Conservation (phyloP, 2,329 filamentous ascomycete genomes). For the Grosmannia penicillata region DNA sequence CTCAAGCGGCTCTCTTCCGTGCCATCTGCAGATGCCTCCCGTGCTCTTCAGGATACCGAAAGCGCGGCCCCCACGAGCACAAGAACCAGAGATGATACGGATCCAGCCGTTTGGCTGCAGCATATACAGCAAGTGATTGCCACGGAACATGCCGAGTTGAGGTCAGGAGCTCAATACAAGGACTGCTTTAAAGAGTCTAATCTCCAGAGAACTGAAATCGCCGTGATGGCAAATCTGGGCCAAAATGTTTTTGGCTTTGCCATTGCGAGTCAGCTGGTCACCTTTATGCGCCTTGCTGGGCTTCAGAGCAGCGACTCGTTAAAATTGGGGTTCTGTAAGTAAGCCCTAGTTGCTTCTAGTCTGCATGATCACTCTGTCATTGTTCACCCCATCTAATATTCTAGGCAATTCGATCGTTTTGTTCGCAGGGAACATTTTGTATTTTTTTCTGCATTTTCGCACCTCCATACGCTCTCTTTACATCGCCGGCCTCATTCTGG, state of each 20-base stretch:
- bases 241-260: conserved; percentile 17
- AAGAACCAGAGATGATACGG: too few relatives aligned
- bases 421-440: conserved; percentile 26
- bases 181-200: conserved; percentile 36
- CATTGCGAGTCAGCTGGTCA: conserved; percentile 19
- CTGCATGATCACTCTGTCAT: neutral
- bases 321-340: conserved; percentile 17
- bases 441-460: conserved; percentile 24
- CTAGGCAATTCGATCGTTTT: conserved; percentile 11
- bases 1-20: conserved; percentile 7
- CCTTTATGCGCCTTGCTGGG: conserved; percentile 16
- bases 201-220: conserved; percentile 38
- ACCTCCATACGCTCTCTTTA: conserved; percentile 29
- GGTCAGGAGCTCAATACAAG: conserved; percentile 30
- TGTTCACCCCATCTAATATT: neutral
- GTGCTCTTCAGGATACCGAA: too few relatives aligned
- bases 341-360: neutral
- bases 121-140: conserved; percentile 43
- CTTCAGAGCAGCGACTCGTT: conserved; percentile 22
- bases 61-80: neutral
- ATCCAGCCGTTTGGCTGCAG: conserved; percentile 25
- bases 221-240: conserved; percentile 20
- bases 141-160: conserved; percentile 32
- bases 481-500: conserved; percentile 20
- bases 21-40: too few relatives aligned